phyloP scores from a whole-genome alignment of 2,329 filamentous ascomycete species.

The Anisogramma anomala region DNA sequence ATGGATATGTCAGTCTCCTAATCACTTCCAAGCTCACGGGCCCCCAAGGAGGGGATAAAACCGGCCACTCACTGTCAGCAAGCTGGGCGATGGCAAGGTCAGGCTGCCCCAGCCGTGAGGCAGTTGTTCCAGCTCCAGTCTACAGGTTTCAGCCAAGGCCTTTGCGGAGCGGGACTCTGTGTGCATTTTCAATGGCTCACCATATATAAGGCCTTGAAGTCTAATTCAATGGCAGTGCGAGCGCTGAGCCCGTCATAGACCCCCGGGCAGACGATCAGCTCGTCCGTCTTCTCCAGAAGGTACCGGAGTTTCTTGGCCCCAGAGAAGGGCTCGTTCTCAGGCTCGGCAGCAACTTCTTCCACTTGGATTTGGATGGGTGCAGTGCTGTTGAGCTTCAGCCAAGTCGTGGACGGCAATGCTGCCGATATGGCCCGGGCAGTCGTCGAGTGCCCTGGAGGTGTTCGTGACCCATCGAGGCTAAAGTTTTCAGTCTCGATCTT shows the following conservation, averaged over 20 bases:
- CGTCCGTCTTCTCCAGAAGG: slow-evolving; percentile 22
- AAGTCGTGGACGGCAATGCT: slow-evolving; percentile 4
- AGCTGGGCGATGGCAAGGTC: slow-evolving; percentile 47
- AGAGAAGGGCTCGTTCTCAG: slow-evolving; percentile 8
- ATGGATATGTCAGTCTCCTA: not conserved
- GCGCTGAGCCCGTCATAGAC: slow-evolving; percentile 54
- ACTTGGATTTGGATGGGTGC: slow-evolving; percentile 5
- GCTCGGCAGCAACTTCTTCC: not conserved
- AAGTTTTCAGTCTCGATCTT: no score
- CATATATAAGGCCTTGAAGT: slow-evolving; percentile 52
- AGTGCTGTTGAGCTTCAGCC: slow-evolving; percentile 12
- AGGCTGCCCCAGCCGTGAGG: slow-evolving; percentile 49
- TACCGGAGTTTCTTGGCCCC: slow-evolving; percentile 15
- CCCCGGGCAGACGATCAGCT: slow-evolving; percentile 43
- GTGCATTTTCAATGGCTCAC: slow-evolving; percentile 25
- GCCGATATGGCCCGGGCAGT: not conserved
- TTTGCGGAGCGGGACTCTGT: not conserved
- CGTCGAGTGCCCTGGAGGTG: no score
- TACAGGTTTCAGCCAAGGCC: slow-evolving; percentile 17
- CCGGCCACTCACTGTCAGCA: slow-evolving; percentile 27
- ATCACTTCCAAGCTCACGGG: no score
- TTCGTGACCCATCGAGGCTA: no score
- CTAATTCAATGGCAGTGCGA: slow-evolving; percentile 42
- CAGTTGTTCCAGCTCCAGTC: slow-evolving; percentile 51
- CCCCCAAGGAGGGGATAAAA: not conserved